Base-by-base conservation (phyloP, 2,329 filamentous ascomycete genomes). In the Cladosporium phlei region DNA sequence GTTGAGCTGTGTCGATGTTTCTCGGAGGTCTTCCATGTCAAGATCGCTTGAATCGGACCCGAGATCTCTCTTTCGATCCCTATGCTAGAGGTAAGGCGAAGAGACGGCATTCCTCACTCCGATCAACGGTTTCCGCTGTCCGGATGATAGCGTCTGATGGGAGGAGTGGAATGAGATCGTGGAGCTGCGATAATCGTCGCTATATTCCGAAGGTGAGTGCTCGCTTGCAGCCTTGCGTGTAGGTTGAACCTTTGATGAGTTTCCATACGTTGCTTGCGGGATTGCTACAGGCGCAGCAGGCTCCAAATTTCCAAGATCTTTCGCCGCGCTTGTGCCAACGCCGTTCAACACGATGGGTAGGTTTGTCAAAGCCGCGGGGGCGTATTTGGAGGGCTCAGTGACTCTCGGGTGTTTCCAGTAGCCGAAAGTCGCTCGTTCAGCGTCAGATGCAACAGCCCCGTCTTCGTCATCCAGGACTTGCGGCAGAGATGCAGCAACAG, bases 1-100 rank as follows among this genome's bases (percentile, higher is more conserved):
- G 16, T 55, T 54, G 16, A 62, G 50, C 27, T 47, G 45, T 7
- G 22, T 47, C 3, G 45, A 47, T 7, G 35, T 39, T 12, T 40
- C 28, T 10, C 45, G 14, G 28, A 47, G 35, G 9, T 47, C 37
- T 2, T 39, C 45, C 17, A 34, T 32, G 11, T 40, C 45, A 4
- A 40, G 35, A 4, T 40, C 45, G 17, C 16, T 39, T 3, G 45
- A 35, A 3, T 27, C 27, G 12, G 35, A 34, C 9, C 14, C 9
- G 4, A 34, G 5, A 12, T 40, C 4, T 8, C 24, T 35, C 17
- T 25, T 24, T 22, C 42, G 32, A 12, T 29, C 19, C 12, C 24
- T 19, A 17, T 45, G 22, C 42, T 37, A 45, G 11, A 45, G 21
- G 19, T 45, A 45, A 21, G 42, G 42, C 17, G 42, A 37, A 11